Evolutionary conservation across 2,329 filamentous ascomycete species (phyloP).

Genomic region (Blumeria graminis): DNA sequence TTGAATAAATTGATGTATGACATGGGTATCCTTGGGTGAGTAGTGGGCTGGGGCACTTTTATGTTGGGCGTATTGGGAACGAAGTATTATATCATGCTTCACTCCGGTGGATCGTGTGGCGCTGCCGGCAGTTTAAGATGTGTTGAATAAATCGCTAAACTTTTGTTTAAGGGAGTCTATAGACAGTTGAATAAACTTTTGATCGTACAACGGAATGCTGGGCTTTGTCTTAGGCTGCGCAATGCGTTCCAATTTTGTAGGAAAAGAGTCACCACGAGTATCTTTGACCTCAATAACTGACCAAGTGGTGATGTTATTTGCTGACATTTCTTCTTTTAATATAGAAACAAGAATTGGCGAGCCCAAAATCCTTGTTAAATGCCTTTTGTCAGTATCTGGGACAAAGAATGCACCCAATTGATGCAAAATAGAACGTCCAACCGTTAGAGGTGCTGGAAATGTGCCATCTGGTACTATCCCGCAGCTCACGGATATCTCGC

Average conservation of each 20-base stretch:
- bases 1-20: neutral
- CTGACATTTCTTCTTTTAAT: neutral
- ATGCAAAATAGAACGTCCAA: neutral
- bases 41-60: neutral
- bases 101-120: neutral
- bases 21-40: neutral
- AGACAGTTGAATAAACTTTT: too few relatives aligned
- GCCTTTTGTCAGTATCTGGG: neutral
- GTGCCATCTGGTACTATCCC: neutral
- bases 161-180: too few relatives aligned
- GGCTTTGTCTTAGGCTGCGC: too few relatives aligned
- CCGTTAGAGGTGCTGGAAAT: neutral
- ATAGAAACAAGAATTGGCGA: neutral
- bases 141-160: neutral
- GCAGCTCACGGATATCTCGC: neutral
- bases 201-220: too few relatives aligned
- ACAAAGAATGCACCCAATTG: neutral
- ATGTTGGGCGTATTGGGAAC: neutral
- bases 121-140: neutral
- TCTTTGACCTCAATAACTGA: too few relatives aligned
- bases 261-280: too few relatives aligned
- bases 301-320: neutral
- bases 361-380: neutral
- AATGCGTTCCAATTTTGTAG: too few relatives aligned
- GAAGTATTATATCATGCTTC: neutral